Percentiles rank a stretch among this genome's conserved stretches.
Evolutionary conservation across 2,329 filamentous ascomycete genomes (phyloP).

Genomic region (Amesomyces nigricolor): DNA sequence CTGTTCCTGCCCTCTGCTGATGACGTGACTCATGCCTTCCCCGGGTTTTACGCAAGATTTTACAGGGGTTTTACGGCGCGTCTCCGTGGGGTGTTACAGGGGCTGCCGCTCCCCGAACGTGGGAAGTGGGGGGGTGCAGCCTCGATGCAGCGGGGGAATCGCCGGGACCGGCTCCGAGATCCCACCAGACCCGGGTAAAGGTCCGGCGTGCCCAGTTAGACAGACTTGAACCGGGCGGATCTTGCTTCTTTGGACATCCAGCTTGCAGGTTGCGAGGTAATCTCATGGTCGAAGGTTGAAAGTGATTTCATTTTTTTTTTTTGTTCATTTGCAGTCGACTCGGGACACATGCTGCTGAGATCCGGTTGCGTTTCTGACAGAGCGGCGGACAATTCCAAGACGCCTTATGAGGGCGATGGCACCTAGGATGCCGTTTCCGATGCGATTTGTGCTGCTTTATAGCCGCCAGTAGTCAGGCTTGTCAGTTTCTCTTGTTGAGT

Average conservation of each 20-base stretch:
- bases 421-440: no score
- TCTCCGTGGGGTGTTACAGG: constrained; percentile 17
- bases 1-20: constrained; percentile 4
- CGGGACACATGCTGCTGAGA: no score
- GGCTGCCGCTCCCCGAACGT: constrained; percentile 9
- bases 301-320: no score
- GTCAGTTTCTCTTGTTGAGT: background rate
- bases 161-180: constrained; percentile 1
- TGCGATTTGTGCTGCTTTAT: no score
- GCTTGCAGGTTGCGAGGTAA: background rate
- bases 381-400: no score
- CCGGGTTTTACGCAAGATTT: constrained; percentile 22
- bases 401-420: no score
- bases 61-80: constrained; percentile 13
- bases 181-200: background rate
- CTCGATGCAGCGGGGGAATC: background rate
- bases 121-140: constrained; percentile 14
- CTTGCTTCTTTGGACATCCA: background rate
- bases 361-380: no score
- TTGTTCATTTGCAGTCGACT: no score
- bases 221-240: background rate
- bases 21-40: constrained; percentile 23
- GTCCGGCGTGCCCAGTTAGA: background rate
- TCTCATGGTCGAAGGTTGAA: no score
- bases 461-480: constrained; percentile 2